Base-by-base conservation (phyloP, 495 filamentous ascomycete species). In the Poronia punctata region DNA sequence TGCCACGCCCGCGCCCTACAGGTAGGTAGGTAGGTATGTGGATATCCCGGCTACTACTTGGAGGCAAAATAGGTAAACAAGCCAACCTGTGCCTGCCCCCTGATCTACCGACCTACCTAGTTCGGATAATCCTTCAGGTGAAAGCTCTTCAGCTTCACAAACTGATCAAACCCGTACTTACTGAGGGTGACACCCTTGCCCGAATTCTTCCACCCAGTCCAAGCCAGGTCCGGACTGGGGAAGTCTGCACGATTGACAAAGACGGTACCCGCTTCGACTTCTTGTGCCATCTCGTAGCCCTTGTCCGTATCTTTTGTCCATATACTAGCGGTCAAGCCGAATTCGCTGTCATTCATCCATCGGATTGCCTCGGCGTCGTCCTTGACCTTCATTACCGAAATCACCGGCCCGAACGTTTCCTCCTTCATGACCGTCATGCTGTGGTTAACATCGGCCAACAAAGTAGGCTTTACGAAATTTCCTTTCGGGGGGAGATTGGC, bases 141-240 rank as follows among this genome's bases (percentile, higher is more conserved):
- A 61, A 82, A 93, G 67, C 86, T 96, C 79, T 96, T 96, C 52
- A 95, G 66, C 73, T 90, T 94, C 41, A 88, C 80, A 53, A 97
- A 97, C 52, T 92, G 88, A 44, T 95, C 92, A 53, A 88, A 98
- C 5, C 86, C 93, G 40, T 86, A 90, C 49, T 68, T 84, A 59
- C 88, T 92, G 57, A 98, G 61, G 1, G 89, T 96, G 37, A 82
- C 80, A 19, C 92, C 92, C 56, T 86, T 83, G 29, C 92, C 92
- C 17, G 87, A 95, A 50, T 89, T 83, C 69, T 98, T 98, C 90
- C 89, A 96, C 4, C 92, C 92, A 2, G 86, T 88, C 92, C 92
- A 98, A 9, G 92, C 92, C 34, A 98, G 83, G 62, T 98, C 92
- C 83, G 93, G 57, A 62, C 79, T 84, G 3, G 92, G 92, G 57